A percentile compares a stretch with the other conserved stretches of the same genome.
These are phyloP conservation scores for Monilinia fructigena DNA, from an alignment of 2,329 filamentous ascomycete genomes.

Conservation along the genomic window DNA sequence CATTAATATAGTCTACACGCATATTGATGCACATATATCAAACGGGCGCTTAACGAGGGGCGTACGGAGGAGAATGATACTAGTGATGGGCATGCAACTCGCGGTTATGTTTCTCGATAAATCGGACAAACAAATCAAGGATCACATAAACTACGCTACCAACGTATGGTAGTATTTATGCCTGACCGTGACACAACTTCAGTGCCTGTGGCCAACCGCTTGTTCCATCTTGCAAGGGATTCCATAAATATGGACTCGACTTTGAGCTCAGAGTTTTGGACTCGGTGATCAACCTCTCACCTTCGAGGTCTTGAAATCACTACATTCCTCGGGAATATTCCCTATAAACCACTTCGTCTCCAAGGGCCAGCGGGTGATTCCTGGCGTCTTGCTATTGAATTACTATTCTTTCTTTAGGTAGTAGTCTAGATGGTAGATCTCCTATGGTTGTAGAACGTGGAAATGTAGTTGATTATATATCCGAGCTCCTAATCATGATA, in stretches of 20 bases:
- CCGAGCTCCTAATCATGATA: slow-evolving; percentile 36
- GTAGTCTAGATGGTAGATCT: slow-evolving; percentile 34
- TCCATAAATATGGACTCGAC: slow-evolving; percentile 30
- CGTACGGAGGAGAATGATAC: slow-evolving; percentile 33
- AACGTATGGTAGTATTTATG: slow-evolving; percentile 51
- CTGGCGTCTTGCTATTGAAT: slow-evolving; percentile 49
- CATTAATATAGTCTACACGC: slow-evolving; percentile 44
- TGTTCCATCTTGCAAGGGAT: background rate
- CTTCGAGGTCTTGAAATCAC: slow-evolving; percentile 24
- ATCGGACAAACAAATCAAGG: slow-evolving; percentile 48
- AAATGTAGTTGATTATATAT: slow-evolving; percentile 26
- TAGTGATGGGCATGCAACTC: slow-evolving; percentile 34
- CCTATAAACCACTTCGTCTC: slow-evolving; percentile 47
- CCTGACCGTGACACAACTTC: slow-evolving; percentile 58
- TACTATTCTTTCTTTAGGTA: slow-evolving; percentile 37
- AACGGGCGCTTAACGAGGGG: slow-evolving; percentile 37
- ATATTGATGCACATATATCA: slow-evolving; percentile 49
- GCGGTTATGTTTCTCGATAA: slow-evolving; percentile 52
- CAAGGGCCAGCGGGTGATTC: slow-evolving; percentile 53
- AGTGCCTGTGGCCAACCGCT: background rate
- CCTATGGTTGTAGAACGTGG: slow-evolving; percentile 36
- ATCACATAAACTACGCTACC: slow-evolving; percentile 40
- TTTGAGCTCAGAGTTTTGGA: slow-evolving; percentile 45
- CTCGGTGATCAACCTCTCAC: slow-evolving; percentile 23
- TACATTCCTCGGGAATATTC: slow-evolving; percentile 46